phyloP scores from a whole-genome alignment of 495 filamentous ascomycete species.

The Aspergillus hancockii region DNA sequence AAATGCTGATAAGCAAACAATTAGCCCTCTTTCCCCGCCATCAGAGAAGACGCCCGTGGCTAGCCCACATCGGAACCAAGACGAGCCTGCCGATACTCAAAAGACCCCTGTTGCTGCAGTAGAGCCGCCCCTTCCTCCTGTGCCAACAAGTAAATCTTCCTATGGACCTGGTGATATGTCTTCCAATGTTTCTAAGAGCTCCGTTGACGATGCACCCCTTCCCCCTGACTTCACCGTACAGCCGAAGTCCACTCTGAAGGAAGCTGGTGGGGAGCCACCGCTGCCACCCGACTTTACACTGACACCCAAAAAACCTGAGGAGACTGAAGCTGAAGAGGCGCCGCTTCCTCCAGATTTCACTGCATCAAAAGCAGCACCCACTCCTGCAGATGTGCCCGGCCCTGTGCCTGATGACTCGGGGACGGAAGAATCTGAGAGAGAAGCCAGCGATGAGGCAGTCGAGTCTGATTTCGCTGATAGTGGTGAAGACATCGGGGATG shows the following conservation, averaged over 20 bases:
- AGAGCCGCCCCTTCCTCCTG: slow-evolving; percentile 72
- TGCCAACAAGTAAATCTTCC: slow-evolving; percentile 66
- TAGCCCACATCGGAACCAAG: slow-evolving; percentile 26
- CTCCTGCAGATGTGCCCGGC: slow-evolving; percentile 23
- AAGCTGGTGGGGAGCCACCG: slow-evolving; percentile 34
- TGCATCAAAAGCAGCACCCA: slow-evolving; percentile 14
- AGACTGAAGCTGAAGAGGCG: slow-evolving; percentile 24
- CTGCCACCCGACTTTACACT: slow-evolving; percentile 40
- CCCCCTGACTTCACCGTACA: slow-evolving; percentile 58
- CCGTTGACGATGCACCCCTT: slow-evolving; percentile 56
- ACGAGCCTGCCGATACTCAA: slow-evolving; percentile 18
- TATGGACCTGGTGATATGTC: slow-evolving; percentile 69
- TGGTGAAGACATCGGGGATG: slow-evolving; percentile 33
- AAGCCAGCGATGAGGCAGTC: slow-evolving; percentile 17
- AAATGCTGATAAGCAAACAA: slow-evolving; percentile 27
- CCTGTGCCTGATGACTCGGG: slow-evolving; percentile 33
- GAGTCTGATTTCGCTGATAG: slow-evolving; percentile 32
- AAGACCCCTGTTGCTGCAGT: slow-evolving; percentile 27
- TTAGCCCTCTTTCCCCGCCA: slow-evolving; percentile 34
- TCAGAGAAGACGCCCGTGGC: slow-evolving; percentile 41
- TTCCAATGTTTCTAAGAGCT: slow-evolving; percentile 55
- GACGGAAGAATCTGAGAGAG: slow-evolving; percentile 28
- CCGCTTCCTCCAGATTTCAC: slow-evolving; percentile 43
- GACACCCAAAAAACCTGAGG: slow-evolving; percentile 8
- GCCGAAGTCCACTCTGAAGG: slow-evolving; percentile 24